Evolutionary conservation across 768 basidiomycete genomes (phyloP), one percentile per base, ranked within the genome.

Genomic region (Sarcodon aspratus): DNA sequence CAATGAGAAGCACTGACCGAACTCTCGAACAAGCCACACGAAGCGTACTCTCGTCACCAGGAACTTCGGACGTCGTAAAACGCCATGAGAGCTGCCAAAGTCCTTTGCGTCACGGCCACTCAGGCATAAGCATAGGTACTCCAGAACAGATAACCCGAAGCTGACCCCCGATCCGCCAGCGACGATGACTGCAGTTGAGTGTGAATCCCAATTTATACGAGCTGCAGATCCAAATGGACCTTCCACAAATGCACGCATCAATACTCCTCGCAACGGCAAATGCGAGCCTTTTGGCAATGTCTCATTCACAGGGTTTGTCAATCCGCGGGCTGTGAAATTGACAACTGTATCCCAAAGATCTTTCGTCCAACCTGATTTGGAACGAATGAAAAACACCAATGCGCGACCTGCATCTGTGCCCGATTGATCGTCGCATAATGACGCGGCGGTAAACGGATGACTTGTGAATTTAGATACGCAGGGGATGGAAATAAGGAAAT

Each of bases 21-120:
- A 87, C 57, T 88, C 87, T 36, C 84, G 71, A 17, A 86, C 67
- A 40, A 87, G 72, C 86, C 86, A 89, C 3, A 88, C 71, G 53
- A 89, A 85, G 13, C 85, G 69, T 0, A 87, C 73, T 5, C 87
- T 70, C 33, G 57, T 64, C 6, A 74, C 78, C 38, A 64, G 65
- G 48, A 66, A 72, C 6, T 59, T 56, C 21, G 63, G 65, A 33
- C 65, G 54, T 0, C 71, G 70, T 63, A 66, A 71, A 1, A 74
- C 69, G 8, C 73, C 73, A 7, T 63, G 55, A 33, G 61, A 64
- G 7, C 75, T 73, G 11, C 78, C 78, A 10, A 79, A 59, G 50
- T 62, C 60, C 49, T 57, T 61, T 6, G 76, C 75, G 44, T 80
- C 70, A 52, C 79, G 67, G 35, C 74, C 76, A 1, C 76, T 69